A percentile compares a stretch with the other conserved stretches of the same genome.
These are phyloP conservation scores for Puccinia hordei DNA, from an alignment of 1,284 basidiomycete species.

Conservation along the genomic window DNA sequence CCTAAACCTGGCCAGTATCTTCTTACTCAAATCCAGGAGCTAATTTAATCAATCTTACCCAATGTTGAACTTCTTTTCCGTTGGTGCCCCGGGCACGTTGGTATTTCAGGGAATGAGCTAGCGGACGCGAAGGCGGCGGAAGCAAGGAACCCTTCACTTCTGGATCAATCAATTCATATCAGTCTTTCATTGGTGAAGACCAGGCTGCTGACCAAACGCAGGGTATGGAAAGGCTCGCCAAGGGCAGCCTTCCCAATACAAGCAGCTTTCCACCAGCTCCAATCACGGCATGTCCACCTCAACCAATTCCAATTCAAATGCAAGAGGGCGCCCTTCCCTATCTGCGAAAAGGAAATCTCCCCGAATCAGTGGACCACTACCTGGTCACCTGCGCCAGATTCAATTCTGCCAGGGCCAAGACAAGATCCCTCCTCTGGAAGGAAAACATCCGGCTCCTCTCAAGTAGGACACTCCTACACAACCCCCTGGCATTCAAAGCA, in stretches of 20 bases:
- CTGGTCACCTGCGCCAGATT: background rate
- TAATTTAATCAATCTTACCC: background rate
- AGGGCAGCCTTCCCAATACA: background rate
- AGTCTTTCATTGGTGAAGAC: no score
- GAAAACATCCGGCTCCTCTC: no score
- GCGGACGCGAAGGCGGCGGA: no score
- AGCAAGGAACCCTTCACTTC: no score
- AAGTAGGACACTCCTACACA: no score
- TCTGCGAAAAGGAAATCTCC: background rate
- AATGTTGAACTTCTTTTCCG: background rate
- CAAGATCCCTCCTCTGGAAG: no score
- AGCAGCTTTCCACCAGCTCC: no score
- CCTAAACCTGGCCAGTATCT: no score
- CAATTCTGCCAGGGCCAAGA: no score
- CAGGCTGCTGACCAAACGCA: background rate
- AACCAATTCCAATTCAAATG: background rate
- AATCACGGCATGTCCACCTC: background rate
- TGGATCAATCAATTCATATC: no score
- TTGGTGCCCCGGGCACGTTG: background rate
- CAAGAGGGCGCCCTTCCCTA: background rate
- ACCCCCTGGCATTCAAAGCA: no score
- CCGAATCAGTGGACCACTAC: constrained; percentile 2
- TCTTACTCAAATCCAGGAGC: background rate
- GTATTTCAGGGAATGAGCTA: no score
- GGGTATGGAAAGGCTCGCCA: background rate